phyloP scores from a whole-genome alignment of 805 yeast species.

The Candida argentea region DNA sequence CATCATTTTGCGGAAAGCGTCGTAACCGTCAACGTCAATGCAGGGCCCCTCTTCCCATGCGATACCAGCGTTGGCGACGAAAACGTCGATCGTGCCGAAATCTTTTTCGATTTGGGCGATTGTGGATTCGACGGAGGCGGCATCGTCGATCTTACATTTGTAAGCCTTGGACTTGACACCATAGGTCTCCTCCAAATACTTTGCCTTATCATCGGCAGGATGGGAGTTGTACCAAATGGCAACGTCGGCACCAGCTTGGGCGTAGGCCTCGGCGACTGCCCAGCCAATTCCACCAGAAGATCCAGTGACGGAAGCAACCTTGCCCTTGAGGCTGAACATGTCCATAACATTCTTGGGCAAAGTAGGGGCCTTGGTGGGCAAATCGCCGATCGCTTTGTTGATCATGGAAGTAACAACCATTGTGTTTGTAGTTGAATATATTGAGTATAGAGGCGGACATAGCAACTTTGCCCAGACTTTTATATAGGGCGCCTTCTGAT shows the following conservation, averaged over 20 bases:
- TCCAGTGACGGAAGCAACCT: conserved; percentile 79
- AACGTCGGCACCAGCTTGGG: conserved; percentile 82
- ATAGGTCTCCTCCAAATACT: conserved; percentile 42
- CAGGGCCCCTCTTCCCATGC: conserved; percentile 33
- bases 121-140: conserved; percentile 38
- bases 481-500: too few species aligned
- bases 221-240: conserved; percentile 55
- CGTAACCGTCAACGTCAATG: conserved; percentile 26
- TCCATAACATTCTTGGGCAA: conserved; percentile 47
- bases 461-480: too few species aligned
- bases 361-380: conserved; percentile 47
- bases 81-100: conserved; percentile 72
- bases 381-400: conserved; percentile 33
- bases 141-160: conserved; percentile 46
- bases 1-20: conserved; percentile 24
- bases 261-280: conserved; percentile 73
- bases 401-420: conserved; percentile 8
- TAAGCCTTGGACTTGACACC: conserved; percentile 56
- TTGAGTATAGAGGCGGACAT: too few species aligned
- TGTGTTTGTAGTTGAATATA: not conserved
- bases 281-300: conserved; percentile 76
- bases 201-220: conserved; percentile 53
- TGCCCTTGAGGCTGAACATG: conserved; percentile 69
- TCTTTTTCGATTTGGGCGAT: conserved; percentile 46
- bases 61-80: conserved; percentile 87